Conservation (phyloP, 345 rosid genomes). For the Brassica carinata region DNA sequence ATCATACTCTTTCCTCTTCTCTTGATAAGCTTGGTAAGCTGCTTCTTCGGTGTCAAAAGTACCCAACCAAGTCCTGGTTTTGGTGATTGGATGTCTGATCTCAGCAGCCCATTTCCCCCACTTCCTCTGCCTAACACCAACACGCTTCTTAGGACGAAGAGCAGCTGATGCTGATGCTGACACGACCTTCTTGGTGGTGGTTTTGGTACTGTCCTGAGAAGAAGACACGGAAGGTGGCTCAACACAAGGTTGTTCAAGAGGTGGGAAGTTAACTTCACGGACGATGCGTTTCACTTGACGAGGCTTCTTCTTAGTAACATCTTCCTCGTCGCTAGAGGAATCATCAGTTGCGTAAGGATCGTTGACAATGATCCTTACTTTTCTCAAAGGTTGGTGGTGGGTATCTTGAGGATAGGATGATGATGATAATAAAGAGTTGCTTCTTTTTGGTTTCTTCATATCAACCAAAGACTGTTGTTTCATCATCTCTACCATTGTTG, state of each 20-base stretch:
- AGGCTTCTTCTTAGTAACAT: background rate
- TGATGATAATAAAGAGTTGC: background rate
- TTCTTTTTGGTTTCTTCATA: conserved; percentile 31
- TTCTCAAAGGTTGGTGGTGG: conserved; percentile 42
- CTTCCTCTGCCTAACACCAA: conserved; percentile 87
- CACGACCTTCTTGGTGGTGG: conserved; percentile 29
- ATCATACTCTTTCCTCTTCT: conserved; percentile 66
- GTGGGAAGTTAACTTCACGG: conserved; percentile 56
- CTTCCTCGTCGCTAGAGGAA: conserved; percentile 84
- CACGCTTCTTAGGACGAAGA: conserved; percentile 38
- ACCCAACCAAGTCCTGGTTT: conserved; percentile 81
- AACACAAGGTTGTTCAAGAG: background rate
- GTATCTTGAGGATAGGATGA: conserved; percentile 30
- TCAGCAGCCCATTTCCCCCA: conserved; percentile 99
- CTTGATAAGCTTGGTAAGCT: conserved; percentile 73
- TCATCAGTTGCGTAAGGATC: conserved; percentile 94
- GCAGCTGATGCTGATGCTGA: background rate
- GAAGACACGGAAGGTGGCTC: conserved; percentile 47
- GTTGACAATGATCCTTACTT: conserved; percentile 60
- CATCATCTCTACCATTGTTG: conserved; percentile 42
- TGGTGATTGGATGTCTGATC: conserved; percentile 69
- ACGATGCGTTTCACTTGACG: conserved; percentile 54
- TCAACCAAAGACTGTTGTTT: conserved; percentile 32
- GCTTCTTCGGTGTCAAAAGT: conserved; percentile 79
- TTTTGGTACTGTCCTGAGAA: conserved; percentile 64